Conservation (phyloP, 768 basidiomycete genomes). For the Calocybe indica region DNA sequence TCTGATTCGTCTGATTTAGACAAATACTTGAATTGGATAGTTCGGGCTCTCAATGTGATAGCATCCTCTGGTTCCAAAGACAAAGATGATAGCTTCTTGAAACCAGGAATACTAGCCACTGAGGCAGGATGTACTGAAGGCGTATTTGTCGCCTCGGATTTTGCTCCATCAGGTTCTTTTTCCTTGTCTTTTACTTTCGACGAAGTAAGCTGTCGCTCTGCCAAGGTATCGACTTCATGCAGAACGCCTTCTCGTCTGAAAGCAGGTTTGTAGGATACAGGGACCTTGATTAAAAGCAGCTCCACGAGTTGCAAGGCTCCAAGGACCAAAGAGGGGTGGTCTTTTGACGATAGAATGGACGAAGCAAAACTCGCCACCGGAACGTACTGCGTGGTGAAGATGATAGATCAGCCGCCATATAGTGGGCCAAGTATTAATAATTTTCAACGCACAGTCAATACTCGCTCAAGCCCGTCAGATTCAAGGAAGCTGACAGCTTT, state of each 20-base stretch:
- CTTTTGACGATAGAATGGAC: constrained; percentile 87
- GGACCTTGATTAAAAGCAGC: constrained; percentile 78
- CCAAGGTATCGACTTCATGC: constrained; percentile 83
- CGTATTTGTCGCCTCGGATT: constrained; percentile 30
- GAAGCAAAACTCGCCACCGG: constrained; percentile 95
- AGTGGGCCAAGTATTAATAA: no score
- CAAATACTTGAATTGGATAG: constrained; percentile 81
- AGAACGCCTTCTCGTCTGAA: constrained; percentile 96
- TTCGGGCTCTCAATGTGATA: constrained; percentile 85
- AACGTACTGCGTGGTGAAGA: constrained; percentile 57
- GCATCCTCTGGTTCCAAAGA: constrained; percentile 84
- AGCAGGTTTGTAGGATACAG: constrained; percentile 77
- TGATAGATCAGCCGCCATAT: constrained; percentile 3
- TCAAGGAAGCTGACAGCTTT: constrained; percentile 91
- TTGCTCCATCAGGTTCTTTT: constrained; percentile 27
- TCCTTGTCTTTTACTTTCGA: constrained; percentile 43
- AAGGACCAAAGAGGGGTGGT: constrained; percentile 82
- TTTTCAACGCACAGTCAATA: constrained; percentile 61
- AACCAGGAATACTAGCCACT: constrained; percentile 48
- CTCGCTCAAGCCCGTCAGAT: constrained; percentile 62
- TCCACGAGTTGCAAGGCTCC: constrained; percentile 93
- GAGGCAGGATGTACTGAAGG: constrained; percentile 30
- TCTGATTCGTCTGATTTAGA: constrained; percentile 48
- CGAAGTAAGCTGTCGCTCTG: constrained; percentile 54
- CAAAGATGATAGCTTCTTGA: constrained; percentile 64